phyloP scores from a whole-genome alignment of 2,329 filamentous ascomycete genomes.

The Hyphodiscus sp. region DNA sequence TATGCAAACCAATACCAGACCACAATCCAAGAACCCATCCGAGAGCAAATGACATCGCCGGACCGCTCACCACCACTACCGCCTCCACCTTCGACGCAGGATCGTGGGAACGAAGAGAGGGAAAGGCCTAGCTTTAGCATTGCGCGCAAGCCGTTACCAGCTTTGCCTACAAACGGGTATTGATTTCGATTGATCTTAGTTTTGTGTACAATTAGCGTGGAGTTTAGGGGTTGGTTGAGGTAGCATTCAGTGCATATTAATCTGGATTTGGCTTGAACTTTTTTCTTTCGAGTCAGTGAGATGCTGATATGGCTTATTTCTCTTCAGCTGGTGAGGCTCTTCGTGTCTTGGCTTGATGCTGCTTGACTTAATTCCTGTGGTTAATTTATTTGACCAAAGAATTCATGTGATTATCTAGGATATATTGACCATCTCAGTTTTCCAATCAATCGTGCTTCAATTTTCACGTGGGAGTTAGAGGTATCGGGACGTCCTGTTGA shows the following conservation, averaged over 20 bases:
- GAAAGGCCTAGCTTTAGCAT: conserved; percentile 3
- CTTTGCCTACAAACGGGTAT: conserved; percentile 8
- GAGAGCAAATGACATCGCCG: background rate
- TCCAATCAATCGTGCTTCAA: too few relatives aligned
- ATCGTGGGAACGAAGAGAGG: background rate
- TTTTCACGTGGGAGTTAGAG: too few relatives aligned
- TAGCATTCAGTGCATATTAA: background rate
- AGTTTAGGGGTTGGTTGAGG: conserved; percentile 3
- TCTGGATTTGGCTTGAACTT: background rate
- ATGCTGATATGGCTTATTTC: too few relatives aligned
- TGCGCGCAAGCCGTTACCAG: conserved; percentile 16
- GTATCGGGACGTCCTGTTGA: background rate
- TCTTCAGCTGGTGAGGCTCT: background rate
- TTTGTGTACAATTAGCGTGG: conserved; percentile 6
- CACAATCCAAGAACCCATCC: background rate
- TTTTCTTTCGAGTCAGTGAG: background rate
- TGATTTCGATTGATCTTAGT: background rate
- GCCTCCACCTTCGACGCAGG: conserved; percentile 1
- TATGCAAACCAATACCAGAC: background rate
- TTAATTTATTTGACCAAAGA: too few relatives aligned
- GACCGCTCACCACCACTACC: conserved; percentile 4
- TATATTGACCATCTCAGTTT: too few relatives aligned
- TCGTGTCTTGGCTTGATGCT: background rate
- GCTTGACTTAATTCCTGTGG: background rate
- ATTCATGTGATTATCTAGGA: too few relatives aligned